Evolutionary conservation across 768 basidiomycete species (phyloP), one percentile per base, ranked within the genome.

Genomic region (Phlebiopsis flavidoalba): DNA sequence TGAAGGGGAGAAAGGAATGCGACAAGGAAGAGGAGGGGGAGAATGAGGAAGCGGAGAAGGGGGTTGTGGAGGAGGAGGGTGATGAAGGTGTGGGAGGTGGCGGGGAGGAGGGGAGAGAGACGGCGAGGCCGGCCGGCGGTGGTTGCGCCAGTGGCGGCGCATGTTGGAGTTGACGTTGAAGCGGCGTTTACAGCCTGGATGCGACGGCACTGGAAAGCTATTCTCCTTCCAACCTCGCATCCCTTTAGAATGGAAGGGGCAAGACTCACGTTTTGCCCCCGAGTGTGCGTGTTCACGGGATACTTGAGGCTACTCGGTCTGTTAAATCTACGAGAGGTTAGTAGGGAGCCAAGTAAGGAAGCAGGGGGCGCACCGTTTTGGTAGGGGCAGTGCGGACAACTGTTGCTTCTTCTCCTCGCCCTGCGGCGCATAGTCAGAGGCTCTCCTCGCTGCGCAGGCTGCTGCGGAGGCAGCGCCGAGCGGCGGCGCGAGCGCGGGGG

Each of bases 91-190:
- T 63, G 55, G n/a, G 63, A 58, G 54, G 57, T 40, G 48, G 50
- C 55, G 57, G 63, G 46, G 51, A 47, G 47, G 40, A 37, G 51
- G 49, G 63, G 53, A 63, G 55, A n/a, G 26, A 63, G 24, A n/a
- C 50, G 63, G 61, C 49, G 62, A 60, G 7, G 70, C 62, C n/a
- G n/a, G n/a, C n/a, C n/a, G n/a, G n/a, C n/a, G n/a, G 64, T 91
- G 89, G 70, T 89, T 91, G 48, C 88, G 78, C 69, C 84, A 86
- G 66, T 92, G 90, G 5, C 90, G 77, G 33, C 90, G 81, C 90
- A 91, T 92, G 70, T 92, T 93, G 0, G 88, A 89, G 69, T 90
- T 89, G 51, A 91, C 91, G 64, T 90, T 91, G 74, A 92, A 92
- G 61, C 87, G 83, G 36, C 88, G 80, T 43, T 86, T 86, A 69